Evolutionary conservation across 768 basidiomycete species (phyloP).

Genomic region (Rubroboletus pulcherrimus): DNA sequence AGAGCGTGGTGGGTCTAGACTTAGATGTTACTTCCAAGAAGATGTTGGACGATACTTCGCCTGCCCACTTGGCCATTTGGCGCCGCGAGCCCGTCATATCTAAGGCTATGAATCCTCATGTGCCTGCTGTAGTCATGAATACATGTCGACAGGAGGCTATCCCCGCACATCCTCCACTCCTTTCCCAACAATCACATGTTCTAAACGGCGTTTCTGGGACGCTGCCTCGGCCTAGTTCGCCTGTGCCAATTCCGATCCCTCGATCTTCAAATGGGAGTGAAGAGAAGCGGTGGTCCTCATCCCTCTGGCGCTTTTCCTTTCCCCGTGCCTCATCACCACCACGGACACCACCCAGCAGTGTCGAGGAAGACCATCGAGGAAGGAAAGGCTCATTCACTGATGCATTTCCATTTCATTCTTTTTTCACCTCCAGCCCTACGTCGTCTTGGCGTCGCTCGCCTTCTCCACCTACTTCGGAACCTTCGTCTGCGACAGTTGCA

Average conservation of each 20-base stretch:
- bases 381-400: slow-evolving; percentile 32
- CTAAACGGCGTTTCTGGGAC: slow-evolving; percentile 10
- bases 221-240: slow-evolving; percentile 24
- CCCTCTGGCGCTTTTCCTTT: slow-evolving; percentile 35
- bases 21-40: slow-evolving; percentile 30
- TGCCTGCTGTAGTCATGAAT: slow-evolving; percentile 27
- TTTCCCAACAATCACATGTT: slow-evolving; percentile 11
- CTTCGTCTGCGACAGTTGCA: slow-evolving; percentile 30
- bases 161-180: slow-evolving; percentile 11
- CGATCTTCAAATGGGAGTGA: slow-evolving; percentile 30
- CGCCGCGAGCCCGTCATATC: slow-evolving; percentile 27
- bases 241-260: slow-evolving; percentile 29
- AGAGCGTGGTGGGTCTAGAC: slow-evolving; percentile 32
- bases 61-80: slow-evolving; percentile 31
- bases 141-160: slow-evolving; percentile 25
- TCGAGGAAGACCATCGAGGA: slow-evolving; percentile 26
- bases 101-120: slow-evolving; percentile 24
- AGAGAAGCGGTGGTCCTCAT: slow-evolving; percentile 32
- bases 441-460: slow-evolving; percentile 35
- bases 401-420: slow-evolving; percentile 47
- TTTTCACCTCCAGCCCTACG: slow-evolving; percentile 31
- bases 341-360: slow-evolving; percentile 21
- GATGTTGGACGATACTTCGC: slow-evolving; percentile 30
- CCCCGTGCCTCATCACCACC: slow-evolving; percentile 29
- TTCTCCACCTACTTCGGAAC: slow-evolving; percentile 39